These are phyloP conservation scores for Hymenoscyphus scutula DNA, from an alignment of 2,329 filamentous ascomycete species.

Conservation along the genomic window DNA sequence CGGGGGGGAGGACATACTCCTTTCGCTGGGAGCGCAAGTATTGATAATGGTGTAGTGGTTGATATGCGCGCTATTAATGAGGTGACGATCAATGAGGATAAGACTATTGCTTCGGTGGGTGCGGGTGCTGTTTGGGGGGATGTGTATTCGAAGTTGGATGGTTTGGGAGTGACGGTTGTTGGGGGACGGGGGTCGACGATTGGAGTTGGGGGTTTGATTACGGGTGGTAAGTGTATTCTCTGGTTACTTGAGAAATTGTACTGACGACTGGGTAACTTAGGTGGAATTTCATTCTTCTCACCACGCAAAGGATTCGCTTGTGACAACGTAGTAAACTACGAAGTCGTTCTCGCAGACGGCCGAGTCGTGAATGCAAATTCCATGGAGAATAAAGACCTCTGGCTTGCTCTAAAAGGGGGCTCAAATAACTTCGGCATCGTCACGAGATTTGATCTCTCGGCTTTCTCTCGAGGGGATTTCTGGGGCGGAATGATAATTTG, in stretches of 20 bases:
- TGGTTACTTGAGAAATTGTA: too few species aligned
- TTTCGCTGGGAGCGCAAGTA: slow-evolving; percentile 46
- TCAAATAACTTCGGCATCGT: slow-evolving; percentile 55
- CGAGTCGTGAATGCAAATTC: slow-evolving; percentile 46
- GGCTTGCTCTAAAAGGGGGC: slow-evolving; percentile 53
- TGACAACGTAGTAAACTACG: slow-evolving; percentile 44
- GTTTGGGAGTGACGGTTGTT: slow-evolving; percentile 33
- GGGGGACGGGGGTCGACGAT: slow-evolving; percentile 39
- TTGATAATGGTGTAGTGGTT: slow-evolving; percentile 46
- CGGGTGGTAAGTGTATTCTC: slow-evolving; percentile 31
- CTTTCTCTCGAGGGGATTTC: slow-evolving; percentile 31
- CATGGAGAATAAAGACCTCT: slow-evolving; percentile 47
- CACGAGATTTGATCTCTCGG: slow-evolving; percentile 44
- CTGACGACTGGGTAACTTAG: slow-evolving; percentile 12
- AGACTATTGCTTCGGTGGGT: slow-evolving; percentile 35
- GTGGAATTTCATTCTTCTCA: slow-evolving; percentile 18
- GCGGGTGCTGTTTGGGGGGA: slow-evolving; percentile 39
- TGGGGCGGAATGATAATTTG: slow-evolving; percentile 12
- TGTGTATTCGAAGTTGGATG: slow-evolving; percentile 39
- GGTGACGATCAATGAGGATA: slow-evolving; percentile 29
- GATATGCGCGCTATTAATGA: slow-evolving; percentile 39
- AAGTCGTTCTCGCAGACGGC: slow-evolving; percentile 52
- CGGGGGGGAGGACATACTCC: slow-evolving; percentile 44
- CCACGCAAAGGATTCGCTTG: slow-evolving; percentile 46
- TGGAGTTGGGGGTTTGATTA: slow-evolving; percentile 41